phyloP scores from a whole-genome alignment of 805 yeast species.

The Pichia phayaonensis region DNA sequence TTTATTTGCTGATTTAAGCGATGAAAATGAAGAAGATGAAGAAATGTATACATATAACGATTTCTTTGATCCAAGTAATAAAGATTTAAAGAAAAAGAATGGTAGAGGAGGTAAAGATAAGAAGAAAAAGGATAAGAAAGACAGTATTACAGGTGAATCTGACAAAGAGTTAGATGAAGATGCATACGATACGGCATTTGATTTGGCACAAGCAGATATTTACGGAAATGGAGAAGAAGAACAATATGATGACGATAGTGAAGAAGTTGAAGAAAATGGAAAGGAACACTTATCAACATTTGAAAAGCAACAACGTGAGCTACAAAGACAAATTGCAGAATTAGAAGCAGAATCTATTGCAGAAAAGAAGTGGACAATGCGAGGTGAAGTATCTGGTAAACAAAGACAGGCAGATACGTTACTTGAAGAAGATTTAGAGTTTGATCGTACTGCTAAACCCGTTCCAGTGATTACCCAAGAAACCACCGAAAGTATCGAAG shows the following conservation, averaged over 20 bases:
- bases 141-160: constrained; percentile 27
- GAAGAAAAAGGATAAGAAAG: constrained; percentile 14
- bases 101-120: constrained; percentile 9
- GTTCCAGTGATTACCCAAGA: constrained; percentile 93
- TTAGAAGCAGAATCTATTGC: constrained; percentile 85
- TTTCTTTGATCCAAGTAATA: constrained; percentile 42
- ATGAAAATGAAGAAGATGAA: constrained; percentile 34
- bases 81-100: constrained; percentile 11
- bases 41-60: constrained; percentile 53
- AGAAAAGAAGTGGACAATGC: constrained; percentile 88
- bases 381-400: constrained; percentile 81
- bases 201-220: constrained; percentile 55
- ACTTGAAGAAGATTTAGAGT: constrained; percentile 73
- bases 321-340: constrained; percentile 68
- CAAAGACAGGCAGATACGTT: constrained; percentile 82
- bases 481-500: constrained; percentile 80
- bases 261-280: constrained; percentile 26
- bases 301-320: constrained; percentile 72
- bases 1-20: constrained; percentile 45
- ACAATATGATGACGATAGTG: constrained; percentile 24
- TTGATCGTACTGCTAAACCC: constrained; percentile 90
- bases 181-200: constrained; percentile 55
- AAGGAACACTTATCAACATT: constrained; percentile 54
- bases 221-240: constrained; percentile 36
- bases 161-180: constrained; percentile 47